phyloP scores from a whole-genome alignment of 148 eudicot genomes.

The Silene conica region DNA sequence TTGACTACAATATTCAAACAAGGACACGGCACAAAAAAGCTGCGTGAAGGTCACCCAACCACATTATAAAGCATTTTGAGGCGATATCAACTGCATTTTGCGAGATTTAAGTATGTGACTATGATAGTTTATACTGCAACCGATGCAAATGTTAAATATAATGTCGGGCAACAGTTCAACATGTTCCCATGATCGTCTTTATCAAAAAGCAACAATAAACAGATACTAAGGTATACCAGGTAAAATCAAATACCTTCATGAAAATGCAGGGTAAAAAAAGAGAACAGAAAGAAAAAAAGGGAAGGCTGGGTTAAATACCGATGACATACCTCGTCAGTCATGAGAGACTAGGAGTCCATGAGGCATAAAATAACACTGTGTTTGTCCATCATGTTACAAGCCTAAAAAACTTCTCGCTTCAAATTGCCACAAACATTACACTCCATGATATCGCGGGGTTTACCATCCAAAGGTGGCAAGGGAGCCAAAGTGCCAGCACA shows the following conservation, averaged over 20 bases:
- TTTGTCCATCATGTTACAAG: conserved; percentile 4
- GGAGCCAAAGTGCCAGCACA: conserved; percentile 98
- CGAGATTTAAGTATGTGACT: too few relatives aligned
- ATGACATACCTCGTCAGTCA: not conserved
- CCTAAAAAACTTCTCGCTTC: conserved; percentile 29
- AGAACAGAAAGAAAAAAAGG: not conserved
- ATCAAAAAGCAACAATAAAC: not conserved
- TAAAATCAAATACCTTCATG: not conserved
- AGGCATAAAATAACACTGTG: not conserved
- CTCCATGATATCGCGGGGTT: conserved; percentile 52
- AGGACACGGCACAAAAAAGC: too few relatives aligned
- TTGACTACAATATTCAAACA: too few relatives aligned
- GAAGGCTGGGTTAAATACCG: not conserved
- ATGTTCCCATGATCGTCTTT: too few relatives aligned
- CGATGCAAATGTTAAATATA: too few relatives aligned
- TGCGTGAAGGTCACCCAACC: too few relatives aligned
- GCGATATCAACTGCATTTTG: too few relatives aligned
- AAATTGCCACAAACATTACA: conserved; percentile 81
- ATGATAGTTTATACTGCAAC: too few relatives aligned
- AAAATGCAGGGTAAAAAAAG: not conserved
- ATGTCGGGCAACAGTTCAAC: too few relatives aligned
- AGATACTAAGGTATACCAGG: not conserved
- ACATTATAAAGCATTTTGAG: too few relatives aligned
- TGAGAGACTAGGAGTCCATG: not conserved
- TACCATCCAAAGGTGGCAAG: conserved; percentile 43